phyloP scores from a whole-genome alignment of 1,284 basidiomycete species.

The Irpex lacteus region DNA sequence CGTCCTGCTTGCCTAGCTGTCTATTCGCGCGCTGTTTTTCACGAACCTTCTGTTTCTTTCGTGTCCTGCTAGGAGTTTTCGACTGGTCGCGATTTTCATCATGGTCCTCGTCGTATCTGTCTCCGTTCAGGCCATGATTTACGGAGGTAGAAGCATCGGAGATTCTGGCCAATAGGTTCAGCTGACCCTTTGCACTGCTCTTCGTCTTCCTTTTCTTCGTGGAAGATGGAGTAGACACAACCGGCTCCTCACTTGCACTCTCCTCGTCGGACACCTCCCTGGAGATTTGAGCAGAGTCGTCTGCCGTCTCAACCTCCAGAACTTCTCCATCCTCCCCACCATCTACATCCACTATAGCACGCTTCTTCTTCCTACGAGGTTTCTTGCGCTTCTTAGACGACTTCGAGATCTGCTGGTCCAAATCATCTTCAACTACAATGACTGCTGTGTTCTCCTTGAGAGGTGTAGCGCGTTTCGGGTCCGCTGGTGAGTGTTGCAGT shows the following conservation, averaged over 20 bases:
- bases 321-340: conserved; percentile 14
- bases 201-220: conserved; percentile 1
- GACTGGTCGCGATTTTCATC: background rate
- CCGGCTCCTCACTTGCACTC: background rate
- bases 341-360: background rate
- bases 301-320: conserved; percentile 6
- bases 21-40: background rate
- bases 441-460: conserved; percentile 18
- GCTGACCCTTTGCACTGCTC: background rate
- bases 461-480: conserved; percentile 4
- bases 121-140: background rate
- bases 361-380: conserved; percentile 14
- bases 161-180: conserved; percentile 4
- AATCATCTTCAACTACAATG: conserved; percentile 6
- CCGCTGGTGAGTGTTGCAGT: background rate
- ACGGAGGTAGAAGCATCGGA: background rate
- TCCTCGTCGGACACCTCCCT: conserved; percentile 6
- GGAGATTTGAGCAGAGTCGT: conserved; percentile 5
- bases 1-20: background rate
- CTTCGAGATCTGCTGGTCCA: background rate
- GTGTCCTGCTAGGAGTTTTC: background rate
- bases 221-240: background rate
- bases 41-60: background rate
- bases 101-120: background rate
- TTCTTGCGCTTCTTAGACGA: conserved; percentile 10